phyloP scores from a whole-genome alignment of 768 basidiomycete species.

The Rhodotorula kratochvilovae region DNA sequence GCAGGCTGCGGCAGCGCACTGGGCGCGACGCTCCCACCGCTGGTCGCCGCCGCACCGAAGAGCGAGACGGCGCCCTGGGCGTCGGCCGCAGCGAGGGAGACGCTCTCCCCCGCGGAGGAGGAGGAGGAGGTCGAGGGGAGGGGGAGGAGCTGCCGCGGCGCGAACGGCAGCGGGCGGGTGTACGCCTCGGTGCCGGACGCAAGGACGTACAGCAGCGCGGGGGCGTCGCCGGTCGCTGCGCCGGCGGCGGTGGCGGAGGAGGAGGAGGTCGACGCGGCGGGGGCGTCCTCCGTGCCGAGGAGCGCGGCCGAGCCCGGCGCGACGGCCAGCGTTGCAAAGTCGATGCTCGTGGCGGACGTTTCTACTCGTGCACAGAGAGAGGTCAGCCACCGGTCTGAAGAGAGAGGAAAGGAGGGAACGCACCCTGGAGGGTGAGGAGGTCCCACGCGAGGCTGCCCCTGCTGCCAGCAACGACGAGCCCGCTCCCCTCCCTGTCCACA shows the following conservation, averaged over 20 bases:
- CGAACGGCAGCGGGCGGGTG: conserved; percentile 59
- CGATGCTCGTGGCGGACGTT: conserved; percentile 25
- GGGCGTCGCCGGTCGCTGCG: conserved; percentile 43
- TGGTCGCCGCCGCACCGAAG: conserved; percentile 59
- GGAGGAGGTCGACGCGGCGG: not conserved
- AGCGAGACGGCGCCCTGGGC: conserved; percentile 61
- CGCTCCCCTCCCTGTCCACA: conserved; percentile 42
- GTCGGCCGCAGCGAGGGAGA: conserved; percentile 68
- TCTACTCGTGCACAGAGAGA: conserved; percentile 43
- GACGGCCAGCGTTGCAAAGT: conserved; percentile 29
- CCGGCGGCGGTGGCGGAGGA: not conserved
- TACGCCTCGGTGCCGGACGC: conserved; percentile 8
- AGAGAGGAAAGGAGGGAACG: not conserved
- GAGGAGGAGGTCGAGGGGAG: conserved; percentile 48
- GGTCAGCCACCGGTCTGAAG: not conserved
- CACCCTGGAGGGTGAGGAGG: conserved; percentile 47
- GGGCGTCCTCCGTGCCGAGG: conserved; percentile 21
- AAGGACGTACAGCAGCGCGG: conserved; percentile 21
- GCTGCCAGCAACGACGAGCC: conserved; percentile 31
- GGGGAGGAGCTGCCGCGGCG: conserved; percentile 55
- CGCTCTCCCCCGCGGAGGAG: conserved; percentile 49
- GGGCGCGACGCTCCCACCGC: conserved; percentile 4
- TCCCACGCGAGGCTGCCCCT: conserved; percentile 48
- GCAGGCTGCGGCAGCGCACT: conserved; percentile 18
- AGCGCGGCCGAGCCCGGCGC: conserved; percentile 14